Base-by-base conservation (phyloP, 2,329 filamentous ascomycete species). In the Exophiala sp. region DNA sequence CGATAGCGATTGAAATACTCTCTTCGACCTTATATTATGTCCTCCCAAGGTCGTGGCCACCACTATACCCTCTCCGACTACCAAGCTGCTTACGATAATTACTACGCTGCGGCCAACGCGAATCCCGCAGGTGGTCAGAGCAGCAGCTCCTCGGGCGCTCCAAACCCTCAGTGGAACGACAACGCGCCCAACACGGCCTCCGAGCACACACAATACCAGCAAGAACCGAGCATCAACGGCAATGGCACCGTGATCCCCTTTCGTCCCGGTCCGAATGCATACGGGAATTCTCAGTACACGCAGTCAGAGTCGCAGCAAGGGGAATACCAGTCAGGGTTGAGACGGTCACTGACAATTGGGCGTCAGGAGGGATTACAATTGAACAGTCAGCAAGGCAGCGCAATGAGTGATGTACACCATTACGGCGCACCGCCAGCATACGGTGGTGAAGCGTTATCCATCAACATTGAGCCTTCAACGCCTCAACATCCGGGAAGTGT, bases 391-490 rank as follows among this genome's bases (percentile, higher is more conserved):
- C 69, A 73, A 12, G 67, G 71, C 35, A 65, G 68, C 42, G 60
- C 66, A 29, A 68, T 71, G 62, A 76, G 64, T 67, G 69, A 58
- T 69, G 70, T 59, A 69, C 72, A 78, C 61, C 78, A 79, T 68
- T 72, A 76, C 60, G 69, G 75, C 52, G 70, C 77, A 41, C 72
- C 77, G 60, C 75, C 79, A 50, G 78, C 78, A 63, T 69, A 71
- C 52, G 67, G 71, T 43, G 72, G 68, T 48, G 72, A 75, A 56
- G 72, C 75, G 50, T 80, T 81, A 47, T 76, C 80, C 46, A 82
- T 85, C 66, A 83, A 76, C 63, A 72, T 85, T 45, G 82, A 85
- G 61, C 79, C 83, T 62, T 75, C 78, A n/a, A 76, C 74, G 16
- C 72, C 78, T 20, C 72, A 76, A 50, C 66, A 68, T 54, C 67